Base-by-base conservation (phyloP, 2,329 filamentous ascomycete genomes). In the Penicillium expansum region DNA sequence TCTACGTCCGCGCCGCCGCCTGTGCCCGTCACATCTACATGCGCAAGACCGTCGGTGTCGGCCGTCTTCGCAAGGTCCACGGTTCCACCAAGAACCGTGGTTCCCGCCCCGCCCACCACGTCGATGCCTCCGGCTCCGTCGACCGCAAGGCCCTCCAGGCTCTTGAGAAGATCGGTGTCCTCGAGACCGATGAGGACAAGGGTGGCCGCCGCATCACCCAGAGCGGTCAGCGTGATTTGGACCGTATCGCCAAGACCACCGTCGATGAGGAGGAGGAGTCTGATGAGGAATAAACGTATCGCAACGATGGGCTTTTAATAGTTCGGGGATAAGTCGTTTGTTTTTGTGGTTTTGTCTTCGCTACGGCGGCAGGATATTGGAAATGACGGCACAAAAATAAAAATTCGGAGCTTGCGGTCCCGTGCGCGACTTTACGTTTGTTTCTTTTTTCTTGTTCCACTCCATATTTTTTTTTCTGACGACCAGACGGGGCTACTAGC, bases 11-110 rank as follows among this genome's bases (percentile, higher is more conserved):
- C 77, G 92, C 93, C 74, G 94, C 94, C 72, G 87, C 93, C 69
- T 89, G 99, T 77, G 94, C 94, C 75, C 92, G 92, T 77, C 93
- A 97, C 86, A 88, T 99, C 85, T 99, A 99, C 86, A 86, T 99
- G 80, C 90, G 94, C 84, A 99, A 99, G 87, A 97, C 92, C 65
- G 92, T 99, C 77, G 94, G 94, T 86, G 91, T 99, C 71, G 94
- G 94, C 82, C 92, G 94, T 77, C 88, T 99, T 72, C 90, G 93
- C 80, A 96, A 96, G 85, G 90, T 89, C 67, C 94, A 99, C 87
- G 94, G 92, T 74, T 89, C 86, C 71, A 89, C 90, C 84, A 97
- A 96, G 88, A 99, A 97, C 89, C 92, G 94, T 72, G 94, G 94
- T 73, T 86, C 86, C 71, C 86, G 89, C 70, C 94, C 94, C 77